Evolutionary conservation across 2,329 filamentous ascomycete species (phyloP).

Genomic region (Cadophora luteo-olivacea): DNA sequence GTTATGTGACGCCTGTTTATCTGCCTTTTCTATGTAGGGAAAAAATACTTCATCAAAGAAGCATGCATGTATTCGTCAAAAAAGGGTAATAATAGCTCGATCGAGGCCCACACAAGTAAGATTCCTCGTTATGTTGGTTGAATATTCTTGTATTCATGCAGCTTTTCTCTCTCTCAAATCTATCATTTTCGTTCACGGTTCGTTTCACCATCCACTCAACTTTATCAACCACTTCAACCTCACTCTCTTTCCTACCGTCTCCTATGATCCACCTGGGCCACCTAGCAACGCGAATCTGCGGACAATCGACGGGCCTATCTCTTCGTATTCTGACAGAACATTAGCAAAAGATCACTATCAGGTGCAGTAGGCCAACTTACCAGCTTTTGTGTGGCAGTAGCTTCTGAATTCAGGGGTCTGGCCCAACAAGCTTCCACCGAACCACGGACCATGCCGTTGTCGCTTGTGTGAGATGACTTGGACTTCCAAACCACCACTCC

Average conservation of each 20-base stretch:
- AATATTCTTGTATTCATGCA: constrained; percentile 20
- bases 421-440: constrained; percentile 92
- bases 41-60: neutral
- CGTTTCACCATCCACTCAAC: constrained; percentile 7
- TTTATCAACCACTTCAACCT: neutral
- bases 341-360: constrained; percentile 21
- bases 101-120: too few relatives aligned
- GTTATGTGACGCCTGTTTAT: neutral
- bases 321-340: constrained; percentile 34
- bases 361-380: constrained; percentile 31
- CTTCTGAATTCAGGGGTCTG: constrained; percentile 98
- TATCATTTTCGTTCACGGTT: constrained; percentile 26
- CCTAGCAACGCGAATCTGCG: constrained; percentile 92
- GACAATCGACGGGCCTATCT: constrained; percentile 81
- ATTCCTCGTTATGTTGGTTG: too few relatives aligned
- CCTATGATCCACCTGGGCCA: constrained; percentile 80
- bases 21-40: neutral
- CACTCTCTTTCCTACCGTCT: neutral
- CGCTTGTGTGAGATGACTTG: constrained; percentile 98
- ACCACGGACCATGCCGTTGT: constrained; percentile 97
- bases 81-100: too few relatives aligned
- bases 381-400: constrained; percentile 93
- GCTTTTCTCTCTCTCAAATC: constrained; percentile 26
- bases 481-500: constrained; percentile 92
- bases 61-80: too few relatives aligned